These are phyloP conservation scores for Tuber aestivum DNA, from an alignment of 495 filamentous ascomycete species.

Conservation along the genomic window DNA sequence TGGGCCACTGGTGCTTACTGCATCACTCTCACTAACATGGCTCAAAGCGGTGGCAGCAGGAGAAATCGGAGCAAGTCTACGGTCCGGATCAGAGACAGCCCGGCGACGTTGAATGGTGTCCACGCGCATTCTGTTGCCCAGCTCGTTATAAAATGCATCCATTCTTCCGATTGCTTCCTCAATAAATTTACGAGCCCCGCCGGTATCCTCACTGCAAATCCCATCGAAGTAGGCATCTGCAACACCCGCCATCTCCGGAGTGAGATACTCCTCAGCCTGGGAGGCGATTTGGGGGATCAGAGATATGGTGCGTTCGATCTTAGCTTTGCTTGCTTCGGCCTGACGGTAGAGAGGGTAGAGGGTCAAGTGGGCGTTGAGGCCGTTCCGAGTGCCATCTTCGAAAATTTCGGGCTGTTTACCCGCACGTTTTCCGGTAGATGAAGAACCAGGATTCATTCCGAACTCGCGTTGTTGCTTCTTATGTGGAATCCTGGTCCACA, in stretches of 20 bases:
- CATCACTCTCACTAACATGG: not conserved
- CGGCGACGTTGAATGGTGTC: not conserved
- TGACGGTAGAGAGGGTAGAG: not conserved
- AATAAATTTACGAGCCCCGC: not conserved
- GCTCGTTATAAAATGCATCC: not conserved
- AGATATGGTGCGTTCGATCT: not conserved
- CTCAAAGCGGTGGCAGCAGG: not conserved
- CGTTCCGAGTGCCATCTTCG: fast-evolving
- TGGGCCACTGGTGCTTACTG: no score
- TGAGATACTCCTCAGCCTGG: not conserved
- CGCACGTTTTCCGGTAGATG: not conserved
- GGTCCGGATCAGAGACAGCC: not conserved
- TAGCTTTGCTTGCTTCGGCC: not conserved
- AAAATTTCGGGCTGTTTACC: not conserved
- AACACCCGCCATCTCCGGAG: not conserved
- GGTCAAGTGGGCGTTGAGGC: not conserved
- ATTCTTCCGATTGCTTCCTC: not conserved
- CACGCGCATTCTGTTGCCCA: not conserved
- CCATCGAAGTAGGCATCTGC: not conserved
- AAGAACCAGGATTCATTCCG: not conserved
- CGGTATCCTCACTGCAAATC: not conserved
- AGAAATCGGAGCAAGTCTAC: not conserved
- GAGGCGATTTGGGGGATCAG: not conserved
- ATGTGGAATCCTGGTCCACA: not conserved
- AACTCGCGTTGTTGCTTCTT: not conserved